phyloP scores from a whole-genome alignment of 1,139 yeast genomes.

The Magnusiomyces suaveolens region DNA sequence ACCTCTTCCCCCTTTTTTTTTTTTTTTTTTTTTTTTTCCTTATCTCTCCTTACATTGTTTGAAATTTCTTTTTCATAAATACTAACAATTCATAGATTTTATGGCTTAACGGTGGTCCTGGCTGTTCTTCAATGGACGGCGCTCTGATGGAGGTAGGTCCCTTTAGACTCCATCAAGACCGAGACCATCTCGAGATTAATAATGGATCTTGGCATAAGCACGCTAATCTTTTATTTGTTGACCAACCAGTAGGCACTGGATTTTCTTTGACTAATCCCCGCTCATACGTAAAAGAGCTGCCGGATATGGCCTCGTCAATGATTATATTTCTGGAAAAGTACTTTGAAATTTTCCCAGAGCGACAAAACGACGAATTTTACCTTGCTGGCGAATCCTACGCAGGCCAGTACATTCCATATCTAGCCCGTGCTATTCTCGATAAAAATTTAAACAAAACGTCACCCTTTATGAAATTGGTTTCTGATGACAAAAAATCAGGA shows the following conservation, averaged over 20 bases:
- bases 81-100: constrained; percentile 26
- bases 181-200: constrained; percentile 43
- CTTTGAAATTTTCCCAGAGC: constrained; percentile 66
- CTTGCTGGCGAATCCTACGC: constrained; percentile 96
- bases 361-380: constrained; percentile 51
- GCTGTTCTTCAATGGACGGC: constrained; percentile 97
- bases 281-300: constrained; percentile 49
- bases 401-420: constrained; percentile 90
- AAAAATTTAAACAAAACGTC: constrained; percentile 34
- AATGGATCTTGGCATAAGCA: constrained; percentile 78
- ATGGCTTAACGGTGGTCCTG: constrained; percentile 87
- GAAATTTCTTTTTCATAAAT: too few species aligned
- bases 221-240: constrained; percentile 75
- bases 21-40: neutral
- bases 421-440: constrained; percentile 54
- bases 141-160: constrained; percentile 93
- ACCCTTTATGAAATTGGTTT: neutral
- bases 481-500: constrained; percentile 18
- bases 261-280: constrained; percentile 50
- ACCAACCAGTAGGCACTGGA: constrained; percentile 95
- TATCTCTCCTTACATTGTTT: too few species aligned
- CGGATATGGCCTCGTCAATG: constrained; percentile 48
- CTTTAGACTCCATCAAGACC: constrained; percentile 46
- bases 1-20: neutral
- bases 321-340: constrained; percentile 56